Conservation (phyloP, 108 stramenopile genomes). For the Pseudonitzschia delicatissima region DNA sequence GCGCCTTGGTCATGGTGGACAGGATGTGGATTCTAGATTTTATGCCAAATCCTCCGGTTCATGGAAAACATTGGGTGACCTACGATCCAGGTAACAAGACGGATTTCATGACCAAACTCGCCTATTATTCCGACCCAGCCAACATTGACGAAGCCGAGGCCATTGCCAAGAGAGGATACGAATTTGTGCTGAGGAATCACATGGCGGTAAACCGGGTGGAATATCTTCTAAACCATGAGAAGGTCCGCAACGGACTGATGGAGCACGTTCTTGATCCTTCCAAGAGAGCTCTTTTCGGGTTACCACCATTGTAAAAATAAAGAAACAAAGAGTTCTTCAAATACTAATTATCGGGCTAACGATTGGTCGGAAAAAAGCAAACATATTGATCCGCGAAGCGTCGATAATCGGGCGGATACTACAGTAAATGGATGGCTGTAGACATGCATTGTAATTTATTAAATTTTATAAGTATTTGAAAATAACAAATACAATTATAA, state of each 20-base stretch:
- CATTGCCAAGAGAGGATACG: conserved; percentile 31
- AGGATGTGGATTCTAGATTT: conserved; percentile 21
- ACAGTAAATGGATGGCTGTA: too few species aligned
- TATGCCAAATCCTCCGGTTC: conserved; percentile 23
- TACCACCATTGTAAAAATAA: too few species aligned
- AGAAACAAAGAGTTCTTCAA: too few species aligned
- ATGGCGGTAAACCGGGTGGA: background rate
- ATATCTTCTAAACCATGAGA: background rate
- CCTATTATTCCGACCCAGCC: conserved; percentile 31
- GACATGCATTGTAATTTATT: too few species aligned
- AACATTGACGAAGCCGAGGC: conserved; percentile 28
- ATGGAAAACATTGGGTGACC: conserved; percentile 32
- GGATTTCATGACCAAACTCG: conserved; percentile 18
- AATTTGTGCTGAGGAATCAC: background rate
- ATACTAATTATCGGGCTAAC: too few species aligned
- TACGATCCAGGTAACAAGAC: conserved; percentile 17
- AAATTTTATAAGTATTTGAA: too few species aligned
- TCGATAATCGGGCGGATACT: too few species aligned
- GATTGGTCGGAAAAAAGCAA: too few species aligned
- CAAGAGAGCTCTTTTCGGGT: background rate
- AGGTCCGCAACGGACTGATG: background rate
- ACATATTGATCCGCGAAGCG: too few species aligned
- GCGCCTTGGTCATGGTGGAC: conserved; percentile 61
- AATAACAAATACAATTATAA: too few species aligned
- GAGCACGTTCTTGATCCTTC: background rate